phyloP scores from a whole-genome alignment of 2,329 filamentous ascomycete species.

The Colletotrichum cereale region DNA sequence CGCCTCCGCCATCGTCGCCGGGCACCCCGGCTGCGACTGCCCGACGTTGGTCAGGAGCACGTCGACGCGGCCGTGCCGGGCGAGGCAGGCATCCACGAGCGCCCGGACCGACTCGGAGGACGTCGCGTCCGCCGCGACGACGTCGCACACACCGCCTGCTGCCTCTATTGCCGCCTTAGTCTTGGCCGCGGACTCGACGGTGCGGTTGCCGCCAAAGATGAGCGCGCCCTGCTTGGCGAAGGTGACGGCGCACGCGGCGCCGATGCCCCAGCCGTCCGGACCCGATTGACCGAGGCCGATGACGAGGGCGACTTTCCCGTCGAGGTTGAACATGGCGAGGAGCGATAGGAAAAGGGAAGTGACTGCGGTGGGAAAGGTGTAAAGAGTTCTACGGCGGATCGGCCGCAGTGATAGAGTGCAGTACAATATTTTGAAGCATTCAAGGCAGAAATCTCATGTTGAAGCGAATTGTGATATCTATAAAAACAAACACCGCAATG shows the following conservation, averaged over 20 bases:
- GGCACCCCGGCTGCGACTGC: conserved; percentile 64
- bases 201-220: conserved; percentile 64
- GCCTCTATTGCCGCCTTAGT: conserved; percentile 54
- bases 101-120: conserved; percentile 62
- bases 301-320: conserved; percentile 58
- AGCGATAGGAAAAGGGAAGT: neutral
- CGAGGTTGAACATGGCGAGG: conserved; percentile 49
- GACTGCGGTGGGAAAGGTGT: conserved; percentile 1
- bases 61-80: conserved; percentile 67
- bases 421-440: neutral
- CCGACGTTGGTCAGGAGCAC: conserved; percentile 73
- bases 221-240: conserved; percentile 61
- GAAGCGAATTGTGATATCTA: neutral
- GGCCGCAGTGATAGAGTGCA: neutral
- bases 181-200: conserved; percentile 53
- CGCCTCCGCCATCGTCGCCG: conserved; percentile 61
- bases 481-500: neutral
- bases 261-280: conserved; percentile 63
- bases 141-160: conserved; percentile 50
- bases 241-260: conserved; percentile 61
- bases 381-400: neutral
- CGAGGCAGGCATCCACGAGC: conserved; percentile 64
- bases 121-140: conserved; percentile 65
- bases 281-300: conserved; percentile 60
- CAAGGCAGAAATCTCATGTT: neutral